These are phyloP conservation scores for Trypanosoma lewisi DNA, from an alignment of 208 protist genomes.

Conservation along the genomic window DNA sequence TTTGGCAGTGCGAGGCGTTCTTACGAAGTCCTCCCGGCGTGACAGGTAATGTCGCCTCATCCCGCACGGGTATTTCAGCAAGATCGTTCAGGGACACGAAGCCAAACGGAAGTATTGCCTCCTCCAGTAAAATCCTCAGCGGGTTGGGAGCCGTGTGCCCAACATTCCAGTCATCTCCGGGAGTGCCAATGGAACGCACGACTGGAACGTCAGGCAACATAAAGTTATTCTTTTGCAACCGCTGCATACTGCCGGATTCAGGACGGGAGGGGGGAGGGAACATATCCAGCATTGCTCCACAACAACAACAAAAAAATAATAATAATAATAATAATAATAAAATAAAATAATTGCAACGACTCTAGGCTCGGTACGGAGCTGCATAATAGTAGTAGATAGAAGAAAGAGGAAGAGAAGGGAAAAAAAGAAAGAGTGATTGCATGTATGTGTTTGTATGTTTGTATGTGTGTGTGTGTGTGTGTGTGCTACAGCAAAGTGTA, in stretches of 20 bases:
- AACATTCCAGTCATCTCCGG: no score
- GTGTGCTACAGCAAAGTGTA: no score
- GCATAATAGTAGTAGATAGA: neutral
- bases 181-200: no score
- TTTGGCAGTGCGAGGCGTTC: neutral
- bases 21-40: neutral
- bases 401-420: slow-evolving; percentile 1
- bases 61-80: slow-evolving; percentile 2
- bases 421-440: neutral
- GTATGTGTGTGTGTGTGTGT: no score
- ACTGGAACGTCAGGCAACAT: no score
- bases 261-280: no score
- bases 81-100: slow-evolving; percentile 11
- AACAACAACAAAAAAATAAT: no score
- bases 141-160: neutral
- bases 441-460: neutral
- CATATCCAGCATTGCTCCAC: no score
- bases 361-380: neutral
- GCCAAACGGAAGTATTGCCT: slow-evolving; percentile 14
- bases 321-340: no score
- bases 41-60: neutral
- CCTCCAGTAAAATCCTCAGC: neutral
- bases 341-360: neutral
- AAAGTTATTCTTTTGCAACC: no score
- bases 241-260: no score